These are phyloP conservation scores for Sicyos baderoa DNA, from an alignment of 306 rosid species.

Conservation along the genomic window DNA sequence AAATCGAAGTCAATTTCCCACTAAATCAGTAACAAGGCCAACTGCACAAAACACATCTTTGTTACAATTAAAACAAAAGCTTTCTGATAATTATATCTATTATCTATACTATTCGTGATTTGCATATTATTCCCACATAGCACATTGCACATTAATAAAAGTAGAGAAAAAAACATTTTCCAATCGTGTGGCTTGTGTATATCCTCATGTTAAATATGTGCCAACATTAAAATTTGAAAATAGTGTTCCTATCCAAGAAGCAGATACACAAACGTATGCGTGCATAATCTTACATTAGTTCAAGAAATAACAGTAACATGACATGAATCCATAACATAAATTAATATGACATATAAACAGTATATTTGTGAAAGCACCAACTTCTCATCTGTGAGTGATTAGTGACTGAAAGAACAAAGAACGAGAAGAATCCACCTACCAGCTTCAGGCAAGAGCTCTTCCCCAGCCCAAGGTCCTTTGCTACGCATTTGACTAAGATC, in stretches of 20 bases:
- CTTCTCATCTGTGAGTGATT: background rate
- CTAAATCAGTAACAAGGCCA: background rate
- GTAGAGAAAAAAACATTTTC: background rate
- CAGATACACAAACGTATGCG: background rate
- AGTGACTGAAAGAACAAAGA: background rate
- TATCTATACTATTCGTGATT: background rate
- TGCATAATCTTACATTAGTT: background rate
- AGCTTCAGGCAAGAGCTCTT: conserved; percentile 20
- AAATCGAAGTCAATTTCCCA: background rate
- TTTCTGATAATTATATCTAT: background rate
- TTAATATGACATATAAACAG: background rate
- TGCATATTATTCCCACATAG: background rate
- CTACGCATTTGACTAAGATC: conserved; percentile 47
- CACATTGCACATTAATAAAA: background rate
- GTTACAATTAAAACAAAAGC: no score
- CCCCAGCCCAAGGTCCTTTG: conserved; percentile 12
- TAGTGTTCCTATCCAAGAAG: background rate
- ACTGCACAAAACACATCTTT: background rate
- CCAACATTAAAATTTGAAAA: background rate
- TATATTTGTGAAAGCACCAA: background rate
- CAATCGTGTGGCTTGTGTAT: background rate
- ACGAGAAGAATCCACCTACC: conserved; percentile 20
- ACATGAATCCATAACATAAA: background rate
- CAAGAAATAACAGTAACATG: background rate
- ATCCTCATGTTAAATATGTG: background rate